A percentile compares a stretch with the other conserved stretches of the same genome.
These are phyloP conservation scores for Medicago ruthenica DNA, from an alignment of 306 rosid genomes.

Conservation along the genomic window DNA sequence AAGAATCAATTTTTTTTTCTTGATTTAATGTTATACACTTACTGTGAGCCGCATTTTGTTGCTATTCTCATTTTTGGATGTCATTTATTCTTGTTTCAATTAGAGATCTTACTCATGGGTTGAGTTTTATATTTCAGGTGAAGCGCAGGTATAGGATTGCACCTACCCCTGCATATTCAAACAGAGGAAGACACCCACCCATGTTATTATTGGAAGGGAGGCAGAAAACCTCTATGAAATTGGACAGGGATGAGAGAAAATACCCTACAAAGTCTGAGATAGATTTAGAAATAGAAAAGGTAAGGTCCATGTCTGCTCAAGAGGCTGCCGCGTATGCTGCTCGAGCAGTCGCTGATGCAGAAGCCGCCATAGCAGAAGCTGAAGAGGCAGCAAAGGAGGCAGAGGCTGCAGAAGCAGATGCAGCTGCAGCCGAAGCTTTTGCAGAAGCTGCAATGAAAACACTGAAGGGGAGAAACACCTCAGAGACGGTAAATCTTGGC, in stretches of 20 bases:
- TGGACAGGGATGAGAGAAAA: conserved; percentile 57
- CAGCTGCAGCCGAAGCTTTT: conserved; percentile 81
- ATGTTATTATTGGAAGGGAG: conserved; percentile 60
- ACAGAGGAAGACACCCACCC: conserved; percentile 62
- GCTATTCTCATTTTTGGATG: conserved; percentile 26
- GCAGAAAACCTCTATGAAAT: conserved; percentile 57
- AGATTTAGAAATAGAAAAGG: conserved; percentile 74
- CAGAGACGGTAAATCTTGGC: conserved; percentile 63
- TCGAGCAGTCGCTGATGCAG: conserved; percentile 87
- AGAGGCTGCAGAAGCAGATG: conserved; percentile 96
- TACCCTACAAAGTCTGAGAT: conserved; percentile 67
- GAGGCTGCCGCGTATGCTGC: conserved; percentile 92
- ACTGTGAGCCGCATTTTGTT: conserved; percentile 20
- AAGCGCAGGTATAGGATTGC: conserved; percentile 86
- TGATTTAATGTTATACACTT: conserved; percentile 18
- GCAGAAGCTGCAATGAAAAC: conserved; percentile 82
- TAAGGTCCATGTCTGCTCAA: conserved; percentile 77
- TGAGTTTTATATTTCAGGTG: conserved; percentile 61
- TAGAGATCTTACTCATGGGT: conserved; percentile 29
- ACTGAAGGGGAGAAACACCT: conserved; percentile 61
- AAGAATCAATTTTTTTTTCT: conserved; percentile 9
- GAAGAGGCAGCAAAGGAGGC: conserved; percentile 93
- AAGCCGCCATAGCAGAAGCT: conserved; percentile 90
- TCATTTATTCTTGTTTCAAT: conserved; percentile 28
- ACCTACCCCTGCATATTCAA: conserved; percentile 52